Evolutionary conservation across 108 stramenopile species (phyloP).

Genomic region (Ochromonas danica): DNA sequence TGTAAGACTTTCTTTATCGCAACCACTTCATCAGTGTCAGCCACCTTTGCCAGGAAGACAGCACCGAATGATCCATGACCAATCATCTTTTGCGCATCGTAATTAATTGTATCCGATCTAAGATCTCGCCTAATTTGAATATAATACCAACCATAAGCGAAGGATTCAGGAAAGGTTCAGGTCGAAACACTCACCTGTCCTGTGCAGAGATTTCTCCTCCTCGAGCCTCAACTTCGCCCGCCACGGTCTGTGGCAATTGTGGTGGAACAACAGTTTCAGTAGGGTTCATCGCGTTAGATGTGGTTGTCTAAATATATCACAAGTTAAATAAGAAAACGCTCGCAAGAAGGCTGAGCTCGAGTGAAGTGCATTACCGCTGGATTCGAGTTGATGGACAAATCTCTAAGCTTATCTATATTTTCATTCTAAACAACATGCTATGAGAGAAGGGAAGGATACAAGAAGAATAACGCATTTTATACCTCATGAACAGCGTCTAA

Average conservation of each 20-base stretch:
- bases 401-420: not conserved
- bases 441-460: too few species aligned
- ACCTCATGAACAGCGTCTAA: too few species aligned
- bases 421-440: not conserved
- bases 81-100: constrained; percentile 93
- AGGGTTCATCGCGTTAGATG: not conserved
- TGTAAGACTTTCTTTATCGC: constrained; percentile 92
- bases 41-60: constrained; percentile 91
- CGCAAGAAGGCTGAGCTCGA: not conserved
- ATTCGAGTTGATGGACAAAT: not conserved
- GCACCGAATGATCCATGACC: constrained; percentile 98
- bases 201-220: not conserved
- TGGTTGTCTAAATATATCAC: not conserved
- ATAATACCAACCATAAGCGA: too few species aligned
- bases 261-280: too few species aligned
- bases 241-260: too few species aligned
- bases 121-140: constrained; percentile 3
- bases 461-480: too few species aligned
- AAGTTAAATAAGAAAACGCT: not conserved
- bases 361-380: not conserved
- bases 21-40: constrained; percentile 77
- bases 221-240: not conserved
- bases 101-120: constrained; percentile 71
- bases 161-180: too few species aligned
- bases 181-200: too few species aligned